Evolutionary conservation across 768 basidiomycete species (phyloP), one percentile per base, ranked within the genome.

Genomic region (Rhizopogon rudus): DNA sequence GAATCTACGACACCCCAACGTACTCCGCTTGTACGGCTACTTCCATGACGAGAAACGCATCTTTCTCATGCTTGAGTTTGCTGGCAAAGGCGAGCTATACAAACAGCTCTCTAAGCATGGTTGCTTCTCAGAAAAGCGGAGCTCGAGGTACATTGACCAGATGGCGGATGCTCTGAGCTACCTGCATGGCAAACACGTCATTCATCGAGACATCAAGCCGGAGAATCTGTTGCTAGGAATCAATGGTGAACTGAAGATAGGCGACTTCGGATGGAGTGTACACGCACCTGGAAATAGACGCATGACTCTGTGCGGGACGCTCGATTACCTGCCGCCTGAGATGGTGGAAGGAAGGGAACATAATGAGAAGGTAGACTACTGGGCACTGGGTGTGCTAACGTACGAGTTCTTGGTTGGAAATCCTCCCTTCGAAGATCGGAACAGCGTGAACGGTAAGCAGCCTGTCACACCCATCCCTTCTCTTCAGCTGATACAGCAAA

Each of bases 11-110:
- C 96, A 98, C 68, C 96, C 96, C 1, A 87, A 98, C 69, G 86
- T 98, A 63, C 79, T 99, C 10, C 86, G 96, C 8, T 78, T 98
- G 9, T 96, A 98, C 61, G 95, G 96, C 35, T 98, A 93, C 77
- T 98, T 98, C 77, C 94, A 98, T 74, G 97, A 99, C 70, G 86
- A 91, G 67, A 95, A 96, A 67, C 88, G 96, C 22, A 97, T 99
- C 62, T 98, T 98, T 73, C 80, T 98, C 56, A 96, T 98, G 87
- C 84, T 98, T 63, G 97, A 99, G 67, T 98, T 97, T 67, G 96
- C 95, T 0, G 94, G 88, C 48, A 92, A 94, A 63, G 97, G 97
- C 31, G 97, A 99, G 71, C 79, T 99, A 48, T 98, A 98, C 77
- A 96, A 91, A 72, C 94, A 98, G 62, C 82, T 99, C 52, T 86